phyloP scores from a whole-genome alignment of 192 early-diverging fungal genomes.

The Rhizophagus clarus region DNA sequence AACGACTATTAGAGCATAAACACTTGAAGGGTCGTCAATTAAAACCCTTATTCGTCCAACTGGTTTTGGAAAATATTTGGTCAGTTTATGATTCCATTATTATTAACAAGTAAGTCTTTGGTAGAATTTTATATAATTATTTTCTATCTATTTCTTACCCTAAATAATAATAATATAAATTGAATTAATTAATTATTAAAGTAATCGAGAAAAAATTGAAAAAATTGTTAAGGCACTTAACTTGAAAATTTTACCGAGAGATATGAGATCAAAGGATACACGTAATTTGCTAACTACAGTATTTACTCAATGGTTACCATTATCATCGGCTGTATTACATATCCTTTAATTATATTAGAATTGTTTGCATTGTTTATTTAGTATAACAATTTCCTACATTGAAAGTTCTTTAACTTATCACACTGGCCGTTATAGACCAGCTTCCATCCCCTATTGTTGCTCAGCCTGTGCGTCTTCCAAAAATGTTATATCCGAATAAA shows the following conservation, averaged over 20 bases:
- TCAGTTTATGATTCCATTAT: conserved; percentile 85
- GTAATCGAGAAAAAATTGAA: conserved; percentile 81
- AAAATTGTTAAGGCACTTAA: conserved; percentile 89
- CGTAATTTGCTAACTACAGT: conserved; percentile 75
- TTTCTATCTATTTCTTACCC: too few relatives aligned
- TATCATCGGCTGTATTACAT: conserved; percentile 81
- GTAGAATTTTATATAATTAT: neutral
- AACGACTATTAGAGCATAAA: conserved; percentile 85
- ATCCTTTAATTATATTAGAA: conserved; percentile 21
- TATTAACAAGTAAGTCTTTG: conserved; percentile 51
- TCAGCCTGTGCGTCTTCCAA: conserved; percentile 77
- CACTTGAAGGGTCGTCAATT: conserved; percentile 77
- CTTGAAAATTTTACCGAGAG: conserved; percentile 89
- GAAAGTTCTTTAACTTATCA: conserved; percentile 10
- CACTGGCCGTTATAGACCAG: conserved; percentile 80
- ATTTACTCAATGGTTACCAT: conserved; percentile 93
- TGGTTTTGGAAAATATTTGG: conserved; percentile 94
- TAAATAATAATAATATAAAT: too few relatives aligned
- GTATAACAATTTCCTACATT: neutral
- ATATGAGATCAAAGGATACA: conserved; percentile 85
- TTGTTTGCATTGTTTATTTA: neutral
- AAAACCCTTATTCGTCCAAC: conserved; percentile 97
- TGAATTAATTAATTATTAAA: too few relatives aligned
- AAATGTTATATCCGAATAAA: conserved; percentile 66
- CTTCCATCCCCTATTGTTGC: conserved; percentile 85